Base-by-base conservation (phyloP, 305 asterid genomes). In the Withania somnifera region DNA sequence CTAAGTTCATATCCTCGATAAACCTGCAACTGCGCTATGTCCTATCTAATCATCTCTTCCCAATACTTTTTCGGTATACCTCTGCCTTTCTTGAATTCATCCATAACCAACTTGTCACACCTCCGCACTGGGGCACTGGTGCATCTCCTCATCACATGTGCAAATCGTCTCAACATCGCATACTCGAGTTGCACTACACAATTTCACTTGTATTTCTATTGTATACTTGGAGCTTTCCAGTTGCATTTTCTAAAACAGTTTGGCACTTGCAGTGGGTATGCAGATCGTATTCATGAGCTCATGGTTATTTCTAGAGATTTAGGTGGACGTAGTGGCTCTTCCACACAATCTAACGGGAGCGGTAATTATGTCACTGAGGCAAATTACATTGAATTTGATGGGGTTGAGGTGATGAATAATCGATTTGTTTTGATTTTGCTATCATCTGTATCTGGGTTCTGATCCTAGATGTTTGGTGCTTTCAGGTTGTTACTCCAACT, bases 201-300 rank as follows among this genome's bases (percentile, higher is more conserved):
- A 7, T 24, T 75, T 75, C 80, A 9, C 36, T 75, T 50, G 80
- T 61, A 50, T 50, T 73, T 75, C 42, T 50, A 26, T 45, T 75
- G 61, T 26, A 28, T 50, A 75, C 11, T 75, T 50, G 80, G 28
- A 38, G 50, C 45, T 45, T 8, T 75, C 79, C 61, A 26, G 78
- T 32, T 36, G 52, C 66, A 17, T 79, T 80, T n/a, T 61, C 47
- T 36, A 20, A 71, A 50, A 61, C 73, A 81, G 63, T 84, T 61
- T 84, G 89, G 84, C 81, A 45, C 64, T 64, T 90, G 86, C 97
- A 97, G 99, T 89, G 99, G 99, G 75, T 97, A 97, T 53, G 99
- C 99, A 83, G 98, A 92, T 89, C 98, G 99, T 82, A 97, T 97
- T 87, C 98, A 93, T 82, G 99, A 97, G 86, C 98, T 97, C 90